These are phyloP conservation scores for Haematococcus lacustris DNA, from an alignment of 139 green algal species.

Conservation along the genomic window DNA sequence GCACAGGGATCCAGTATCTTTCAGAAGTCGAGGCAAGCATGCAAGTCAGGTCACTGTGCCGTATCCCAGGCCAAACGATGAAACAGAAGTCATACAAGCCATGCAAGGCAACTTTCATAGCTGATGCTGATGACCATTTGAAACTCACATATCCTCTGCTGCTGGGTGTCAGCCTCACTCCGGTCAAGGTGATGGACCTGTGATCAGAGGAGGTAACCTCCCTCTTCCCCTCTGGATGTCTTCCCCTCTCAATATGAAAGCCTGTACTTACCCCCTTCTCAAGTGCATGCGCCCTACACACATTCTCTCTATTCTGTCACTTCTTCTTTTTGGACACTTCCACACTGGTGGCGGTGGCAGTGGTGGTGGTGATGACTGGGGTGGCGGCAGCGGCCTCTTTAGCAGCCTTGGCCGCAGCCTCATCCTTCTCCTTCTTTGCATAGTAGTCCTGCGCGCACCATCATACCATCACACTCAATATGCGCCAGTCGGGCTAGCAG, in stretches of 20 bases:
- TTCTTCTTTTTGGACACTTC: not conserved
- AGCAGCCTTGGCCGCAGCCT: not conserved
- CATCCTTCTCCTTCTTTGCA: slow-evolving; percentile 6
- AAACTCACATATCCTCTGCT: not conserved
- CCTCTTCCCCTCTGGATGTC: not conserved
- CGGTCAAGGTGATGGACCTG: not conserved
- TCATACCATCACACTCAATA: too few relatives aligned
- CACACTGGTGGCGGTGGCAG: too few relatives aligned
- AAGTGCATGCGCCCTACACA: not conserved
- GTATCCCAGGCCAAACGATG: too few relatives aligned
- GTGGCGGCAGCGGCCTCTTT: not conserved
- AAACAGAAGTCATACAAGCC: not conserved
- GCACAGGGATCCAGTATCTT: too few relatives aligned
- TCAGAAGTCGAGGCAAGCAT: too few relatives aligned
- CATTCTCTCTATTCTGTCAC: not conserved
- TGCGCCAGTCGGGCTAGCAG: too few relatives aligned
- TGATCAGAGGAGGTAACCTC: not conserved
- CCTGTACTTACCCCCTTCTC: not conserved
- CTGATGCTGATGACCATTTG: not conserved
- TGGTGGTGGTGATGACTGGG: not conserved
- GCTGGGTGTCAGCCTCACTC: not conserved
- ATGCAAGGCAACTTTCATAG: not conserved
- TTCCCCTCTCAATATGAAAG: not conserved
- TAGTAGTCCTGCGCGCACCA: too few relatives aligned
- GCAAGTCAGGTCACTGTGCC: too few relatives aligned